Base-by-base conservation (phyloP, 768 basidiomycete species). In the Daedalea quercina region DNA sequence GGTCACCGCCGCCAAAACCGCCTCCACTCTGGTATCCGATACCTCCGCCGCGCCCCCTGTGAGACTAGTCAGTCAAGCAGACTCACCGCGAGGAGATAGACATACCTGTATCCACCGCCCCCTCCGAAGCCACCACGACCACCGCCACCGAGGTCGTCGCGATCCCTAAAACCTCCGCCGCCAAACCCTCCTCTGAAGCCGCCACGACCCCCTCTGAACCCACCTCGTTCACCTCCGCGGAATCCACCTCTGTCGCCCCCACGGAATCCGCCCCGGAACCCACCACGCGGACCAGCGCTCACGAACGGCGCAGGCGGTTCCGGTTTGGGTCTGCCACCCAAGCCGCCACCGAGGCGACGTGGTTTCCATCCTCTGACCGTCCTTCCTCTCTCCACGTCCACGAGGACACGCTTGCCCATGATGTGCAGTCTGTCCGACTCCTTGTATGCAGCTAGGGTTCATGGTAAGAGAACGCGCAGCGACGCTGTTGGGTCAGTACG, bases 341-440 rank as follows among this genome's bases (percentile, higher is more conserved):
- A 78, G 4, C 96, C 96, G n/a, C 96, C 96, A 19, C 95, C 96
- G 0, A 98, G 75, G 49, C 94, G 84, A 46, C 93, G 86, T 1
- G 96, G 96, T 67, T 96, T 97, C 96, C 96, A 99, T 2, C 94
- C 96, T 54, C 95, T 84, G 24, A 99, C 96, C 11, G 96, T 99
- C 46, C 96, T 83, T 19, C 96, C 96, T 33, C 96, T 87, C 70
- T 99, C 96, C 57, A 99, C 96, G 65, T 99, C 96, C 48, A 99
- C 95, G 33, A 98, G 77, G 59, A 98, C 94, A 61, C 89, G 81
- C 69, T 96, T 96, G 63, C 92, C 91, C 78, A 94, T 90, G 59
- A 99, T 92, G 57, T 93, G 90, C 42, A 99, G 79, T 22, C 94
- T 91, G 63, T 98, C 95, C 19, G 94, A 97, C 68, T 98, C 96